Percentiles rank a stretch among this genome's conserved stretches.
Evolutionary conservation across 2,329 filamentous ascomycete species (phyloP).

Genomic region (Alternaria ethzedia): DNA sequence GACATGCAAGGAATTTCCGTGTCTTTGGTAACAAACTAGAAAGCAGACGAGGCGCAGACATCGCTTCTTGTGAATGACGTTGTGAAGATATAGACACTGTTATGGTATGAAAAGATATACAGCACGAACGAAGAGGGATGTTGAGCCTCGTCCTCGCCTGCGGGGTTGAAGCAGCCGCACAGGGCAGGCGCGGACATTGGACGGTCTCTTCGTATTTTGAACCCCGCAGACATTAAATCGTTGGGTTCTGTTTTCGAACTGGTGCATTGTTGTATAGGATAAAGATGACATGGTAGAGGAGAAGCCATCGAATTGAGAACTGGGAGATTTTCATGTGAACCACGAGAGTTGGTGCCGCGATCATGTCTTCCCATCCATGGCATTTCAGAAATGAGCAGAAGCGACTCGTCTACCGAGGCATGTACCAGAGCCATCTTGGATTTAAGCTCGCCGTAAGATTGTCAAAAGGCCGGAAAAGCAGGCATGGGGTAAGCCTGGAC

Average conservation of each 20-base stretch:
- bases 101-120: not conserved
- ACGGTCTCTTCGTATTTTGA: accelerated
- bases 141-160: not conserved
- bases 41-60: not conserved
- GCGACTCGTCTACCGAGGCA: too few species aligned
- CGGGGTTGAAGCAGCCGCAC: not conserved
- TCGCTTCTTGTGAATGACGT: not conserved
- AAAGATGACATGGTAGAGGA: not conserved
- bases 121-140: not conserved
- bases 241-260: accelerated
- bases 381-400: too few species aligned
- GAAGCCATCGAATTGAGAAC: too few species aligned
- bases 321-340: too few species aligned
- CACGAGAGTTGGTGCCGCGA: too few species aligned
- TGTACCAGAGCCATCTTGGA: too few species aligned
- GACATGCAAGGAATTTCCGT: not conserved
- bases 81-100: not conserved
- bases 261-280: not conserved
- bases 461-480: too few species aligned
- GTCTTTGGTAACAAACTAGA: not conserved
- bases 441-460: too few species aligned
- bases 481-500: too few species aligned
- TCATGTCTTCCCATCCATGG: too few species aligned
- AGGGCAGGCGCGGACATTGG: not conserved
- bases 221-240: accelerated